phyloP scores from a whole-genome alignment of 1,139 yeast species.

The Debaryomycetaceae sp. region DNA sequence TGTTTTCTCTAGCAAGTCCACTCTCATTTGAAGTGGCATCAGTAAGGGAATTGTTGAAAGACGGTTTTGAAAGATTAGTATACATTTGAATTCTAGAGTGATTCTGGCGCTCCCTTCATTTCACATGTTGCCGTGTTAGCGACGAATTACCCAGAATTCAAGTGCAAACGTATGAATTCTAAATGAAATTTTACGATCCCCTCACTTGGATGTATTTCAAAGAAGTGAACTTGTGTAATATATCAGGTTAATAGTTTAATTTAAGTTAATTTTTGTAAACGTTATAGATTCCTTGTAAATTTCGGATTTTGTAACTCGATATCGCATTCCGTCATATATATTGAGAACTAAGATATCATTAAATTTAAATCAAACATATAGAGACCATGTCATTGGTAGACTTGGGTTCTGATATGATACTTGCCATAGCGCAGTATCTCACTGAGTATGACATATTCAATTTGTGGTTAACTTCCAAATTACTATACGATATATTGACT shows the following conservation, averaged over 20 bases:
- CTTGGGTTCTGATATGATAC: conserved; percentile 45
- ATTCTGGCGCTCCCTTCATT: conserved; percentile 7
- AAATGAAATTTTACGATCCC: no score
- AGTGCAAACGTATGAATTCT: no score
- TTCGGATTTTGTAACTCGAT: neutral
- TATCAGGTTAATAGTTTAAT: neutral
- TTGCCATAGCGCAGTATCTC: conserved; percentile 34
- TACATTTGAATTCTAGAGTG: no score
- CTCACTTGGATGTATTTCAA: no score
- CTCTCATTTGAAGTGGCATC: no score
- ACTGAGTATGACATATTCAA: conserved; percentile 45
- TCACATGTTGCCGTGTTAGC: conserved; percentile 2
- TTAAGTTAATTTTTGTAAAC: neutral
- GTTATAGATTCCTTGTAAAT: neutral
- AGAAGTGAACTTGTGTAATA: neutral
- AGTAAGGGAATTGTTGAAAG: no score
- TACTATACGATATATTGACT: conserved; percentile 22
- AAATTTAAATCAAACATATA: neutral
- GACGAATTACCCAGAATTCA: conserved; percentile 2
- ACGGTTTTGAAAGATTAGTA: no score
- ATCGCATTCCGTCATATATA: neutral
- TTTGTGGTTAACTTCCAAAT: conserved; percentile 43
- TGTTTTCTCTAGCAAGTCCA: no score
- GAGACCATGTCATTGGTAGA: conserved; percentile 13
- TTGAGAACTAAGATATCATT: neutral